Evolutionary conservation across 768 basidiomycete genomes (phyloP), one percentile per base, ranked within the genome.

Genomic region (Filobasidium floriforme): DNA sequence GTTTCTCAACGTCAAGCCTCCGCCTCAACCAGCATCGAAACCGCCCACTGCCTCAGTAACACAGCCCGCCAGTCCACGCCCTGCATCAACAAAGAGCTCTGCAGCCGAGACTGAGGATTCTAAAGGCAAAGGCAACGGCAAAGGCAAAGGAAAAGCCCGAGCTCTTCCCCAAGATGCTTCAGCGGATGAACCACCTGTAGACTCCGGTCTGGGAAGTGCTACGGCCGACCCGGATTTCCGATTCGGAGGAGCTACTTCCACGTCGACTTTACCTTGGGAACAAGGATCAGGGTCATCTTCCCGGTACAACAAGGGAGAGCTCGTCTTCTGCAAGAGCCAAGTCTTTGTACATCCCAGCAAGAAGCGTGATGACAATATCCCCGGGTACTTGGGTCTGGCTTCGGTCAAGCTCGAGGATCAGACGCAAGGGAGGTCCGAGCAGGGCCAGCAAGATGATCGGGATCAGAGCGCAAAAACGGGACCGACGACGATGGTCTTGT

Each of bases 271-370:
- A 22, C 12, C 46, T 7, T 57, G 14, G 18, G 54, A 57, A n/a
- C 46, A 24, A 51, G 46, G 32, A 3, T 9, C 3, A 51, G 24
- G 46, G 46, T 19, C 46, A 51, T 51, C 46, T 5, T 57, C 24
- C 26, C 54, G 22, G 24, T 32, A 57, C 24, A 46, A 59, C 32
- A 65, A 77, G 63, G 77, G 75, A 14, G 65, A 70, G 28, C 82
- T 97, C 59, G 77, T 97, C 15, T 96, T 91, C 72, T 88, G 87
- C 78, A 96, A 94, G 77, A 90, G 88, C 49, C 93, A 92, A 77
- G 94, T 97, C 54, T 92, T 94, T 75, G 87, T 99, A 52, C 90
- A 97, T 71, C 96, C 96, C 0, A 94, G 92, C 1, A 86, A 88
- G 2, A 93, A 92, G 76, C 83, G 88, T 1, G 84, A 88, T 73